phyloP scores from a whole-genome alignment of 768 basidiomycete genomes.

The Lactarius trivialis region DNA sequence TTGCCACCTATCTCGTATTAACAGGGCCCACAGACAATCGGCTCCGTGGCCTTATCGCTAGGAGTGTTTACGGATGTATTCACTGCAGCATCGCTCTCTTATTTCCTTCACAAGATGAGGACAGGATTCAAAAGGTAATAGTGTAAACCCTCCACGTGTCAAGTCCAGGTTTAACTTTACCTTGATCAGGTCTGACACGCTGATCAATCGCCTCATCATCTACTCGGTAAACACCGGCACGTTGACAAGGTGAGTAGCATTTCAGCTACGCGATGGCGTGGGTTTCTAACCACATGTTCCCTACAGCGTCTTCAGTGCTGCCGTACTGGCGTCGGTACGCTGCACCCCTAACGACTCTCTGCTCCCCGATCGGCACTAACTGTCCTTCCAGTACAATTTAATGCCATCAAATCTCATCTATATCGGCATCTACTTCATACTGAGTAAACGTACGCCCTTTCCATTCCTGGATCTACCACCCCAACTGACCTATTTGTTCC shows the following conservation, averaged over 20 bases:
- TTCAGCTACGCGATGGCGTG: not conserved
- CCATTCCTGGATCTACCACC: not conserved
- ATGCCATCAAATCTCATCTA: constrained; percentile 53
- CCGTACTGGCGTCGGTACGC: constrained; percentile 52
- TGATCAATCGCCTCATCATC: constrained; percentile 50
- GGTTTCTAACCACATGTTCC: not conserved
- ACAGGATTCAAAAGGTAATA: constrained; percentile 42
- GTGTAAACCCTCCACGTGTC: not conserved
- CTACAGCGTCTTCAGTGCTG: constrained; percentile 39
- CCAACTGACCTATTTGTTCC: not conserved
- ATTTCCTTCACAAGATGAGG: constrained; percentile 47
- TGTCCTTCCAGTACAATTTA: constrained; percentile 44
- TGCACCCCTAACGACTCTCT: not conserved
- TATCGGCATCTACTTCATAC: constrained; percentile 52
- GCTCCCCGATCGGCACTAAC: not conserved
- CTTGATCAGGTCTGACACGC: constrained; percentile 44
- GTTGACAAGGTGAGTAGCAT: constrained; percentile 45
- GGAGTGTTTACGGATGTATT: constrained; percentile 46
- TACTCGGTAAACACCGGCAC: constrained; percentile 59
- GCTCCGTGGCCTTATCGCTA: constrained; percentile 41
- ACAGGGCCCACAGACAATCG: constrained; percentile 35
- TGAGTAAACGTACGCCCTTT: constrained; percentile 41
- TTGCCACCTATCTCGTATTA: not conserved
- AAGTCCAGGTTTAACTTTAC: not conserved
- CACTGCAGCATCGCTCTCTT: constrained; percentile 47